Evolutionary conservation across 2,329 filamentous ascomycete species (phyloP), one percentile per base, ranked within the genome.

Genomic region (Xylariaceae sp.): DNA sequence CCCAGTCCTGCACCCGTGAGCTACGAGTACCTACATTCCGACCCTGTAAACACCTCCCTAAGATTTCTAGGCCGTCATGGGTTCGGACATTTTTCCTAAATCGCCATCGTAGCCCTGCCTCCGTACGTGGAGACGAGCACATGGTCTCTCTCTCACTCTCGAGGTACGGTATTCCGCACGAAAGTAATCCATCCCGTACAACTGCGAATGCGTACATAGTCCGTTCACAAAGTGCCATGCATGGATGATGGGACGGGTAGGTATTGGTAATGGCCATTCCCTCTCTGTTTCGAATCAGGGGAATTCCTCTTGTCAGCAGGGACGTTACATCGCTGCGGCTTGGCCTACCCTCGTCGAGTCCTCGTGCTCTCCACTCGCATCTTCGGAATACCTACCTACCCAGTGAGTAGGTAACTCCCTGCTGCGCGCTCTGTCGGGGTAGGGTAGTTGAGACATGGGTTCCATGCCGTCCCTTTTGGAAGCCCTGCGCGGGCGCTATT

Each of bases 211-310:
- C 23, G 23, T 30, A 30, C 3, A 5, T 41, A 41, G 9, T 41
- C 37, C 37, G 37, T 41, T 10, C 37, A 56, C 55, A 45, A 65
- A 65, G 64, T 65, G 62, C 64, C 64, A 51, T 65, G 64, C 64
- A 65, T 64, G 44, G 23, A 30, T 30, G 23, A 30, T 30, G 23
- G 23, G 23, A 30, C 23, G 23, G 23, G n/a, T 45, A 15, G 8
- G 49, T 6, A 10, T 11, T 8, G 23, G 49, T 35, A 34, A 59
- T 59, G 57, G 52, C 56, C 52, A 50, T 60, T 49, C 55, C 44
- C 51, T 61, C 44, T 53, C 53, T 23, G 60, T 41, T 57, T 64
- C 62, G 60, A 61, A 61, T 59, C 64, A 64, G 62, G 61, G 64
- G 59, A 60, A 52, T n/a, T 39, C 53, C 55, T 15, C 30, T 50